phyloP scores from a whole-genome alignment of 805 yeast genomes.

The Candida incommunis region DNA sequence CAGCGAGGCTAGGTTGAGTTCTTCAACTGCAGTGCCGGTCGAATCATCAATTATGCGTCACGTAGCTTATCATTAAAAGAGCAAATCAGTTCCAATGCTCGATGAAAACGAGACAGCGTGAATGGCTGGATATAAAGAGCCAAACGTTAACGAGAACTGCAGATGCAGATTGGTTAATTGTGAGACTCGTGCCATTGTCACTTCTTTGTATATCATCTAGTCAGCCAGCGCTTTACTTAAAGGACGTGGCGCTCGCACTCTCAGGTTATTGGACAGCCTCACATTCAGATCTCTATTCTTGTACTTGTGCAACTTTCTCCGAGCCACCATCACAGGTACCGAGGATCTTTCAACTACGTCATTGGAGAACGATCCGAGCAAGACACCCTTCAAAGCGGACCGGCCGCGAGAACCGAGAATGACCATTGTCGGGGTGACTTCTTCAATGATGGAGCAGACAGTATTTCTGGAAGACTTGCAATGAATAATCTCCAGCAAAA shows the following conservation, averaged over 20 bases:
- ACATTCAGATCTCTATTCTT: slow-evolving; percentile 42
- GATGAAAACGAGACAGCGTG: no score
- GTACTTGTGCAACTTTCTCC: slow-evolving; percentile 55
- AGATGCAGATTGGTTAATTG: no score
- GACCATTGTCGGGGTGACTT: slow-evolving; percentile 58
- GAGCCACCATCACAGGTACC: slow-evolving; percentile 72
- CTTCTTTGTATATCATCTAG: slow-evolving; percentile 1
- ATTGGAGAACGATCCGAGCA: slow-evolving; percentile 59
- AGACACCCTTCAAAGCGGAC: slow-evolving; percentile 56
- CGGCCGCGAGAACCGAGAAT: slow-evolving; percentile 67
- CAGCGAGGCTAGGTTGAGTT: no score
- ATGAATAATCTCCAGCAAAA: slow-evolving; percentile 59
- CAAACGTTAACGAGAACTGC: no score
- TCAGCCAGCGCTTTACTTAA: slow-evolving; percentile 1
- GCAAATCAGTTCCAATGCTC: no score
- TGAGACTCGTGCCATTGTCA: no score
- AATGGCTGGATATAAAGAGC: no score
- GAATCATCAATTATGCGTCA: no score
- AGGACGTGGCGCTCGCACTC: slow-evolving; percentile 9
- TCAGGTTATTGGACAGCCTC: slow-evolving; percentile 20
- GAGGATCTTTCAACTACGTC: slow-evolving; percentile 56
- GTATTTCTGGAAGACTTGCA: slow-evolving; percentile 65
- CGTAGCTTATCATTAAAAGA: no score
- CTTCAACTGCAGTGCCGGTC: no score
- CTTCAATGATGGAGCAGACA: slow-evolving; percentile 54